Conservation (phyloP, 1,284 basidiomycete species). For the Neonothopanus nambi region DNA sequence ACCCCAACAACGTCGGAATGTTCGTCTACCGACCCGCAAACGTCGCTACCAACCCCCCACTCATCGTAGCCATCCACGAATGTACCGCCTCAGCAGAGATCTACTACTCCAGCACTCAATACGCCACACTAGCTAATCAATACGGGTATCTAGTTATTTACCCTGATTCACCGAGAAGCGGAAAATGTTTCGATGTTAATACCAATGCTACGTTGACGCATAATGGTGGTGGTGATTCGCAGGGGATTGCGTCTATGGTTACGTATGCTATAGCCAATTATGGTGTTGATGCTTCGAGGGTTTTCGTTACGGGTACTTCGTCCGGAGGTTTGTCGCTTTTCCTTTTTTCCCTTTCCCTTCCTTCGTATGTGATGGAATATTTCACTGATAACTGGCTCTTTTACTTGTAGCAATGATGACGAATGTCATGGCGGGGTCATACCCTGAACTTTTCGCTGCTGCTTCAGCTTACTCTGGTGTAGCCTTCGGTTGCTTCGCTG, state of each 20-base stretch:
- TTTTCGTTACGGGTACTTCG: slow-evolving; percentile 52
- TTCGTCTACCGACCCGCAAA: slow-evolving; percentile 48
- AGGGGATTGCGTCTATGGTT: slow-evolving; percentile 49
- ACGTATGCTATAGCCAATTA: slow-evolving; percentile 50
- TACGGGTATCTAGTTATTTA: slow-evolving; percentile 50
- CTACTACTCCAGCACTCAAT: slow-evolving; percentile 50
- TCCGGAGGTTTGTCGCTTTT: slow-evolving; percentile 34
- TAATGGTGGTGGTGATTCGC: slow-evolving; percentile 53
- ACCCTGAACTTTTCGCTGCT: slow-evolving; percentile 55
- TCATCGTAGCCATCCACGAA: slow-evolving; percentile 55
- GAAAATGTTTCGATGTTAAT: slow-evolving; percentile 58
- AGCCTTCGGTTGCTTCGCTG: slow-evolving; percentile 54
- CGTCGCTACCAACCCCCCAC: slow-evolving; percentile 40
- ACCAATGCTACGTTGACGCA: slow-evolving; percentile 52
- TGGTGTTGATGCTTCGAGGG: slow-evolving; percentile 43
- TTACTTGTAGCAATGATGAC: slow-evolving; percentile 53
- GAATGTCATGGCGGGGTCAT: slow-evolving; percentile 43
- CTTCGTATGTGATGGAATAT: no score
- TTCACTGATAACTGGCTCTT: no score
- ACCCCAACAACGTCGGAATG: slow-evolving; percentile 47
- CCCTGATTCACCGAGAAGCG: slow-evolving; percentile 45
- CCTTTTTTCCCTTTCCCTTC: no score
- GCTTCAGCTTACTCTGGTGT: slow-evolving; percentile 53
- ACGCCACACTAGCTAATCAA: slow-evolving; percentile 45
- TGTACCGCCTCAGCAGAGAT: slow-evolving; percentile 53